These are phyloP conservation scores for Talaromyces proteolyticus DNA, from an alignment of 495 filamentous ascomycete genomes.

Conservation along the genomic window DNA sequence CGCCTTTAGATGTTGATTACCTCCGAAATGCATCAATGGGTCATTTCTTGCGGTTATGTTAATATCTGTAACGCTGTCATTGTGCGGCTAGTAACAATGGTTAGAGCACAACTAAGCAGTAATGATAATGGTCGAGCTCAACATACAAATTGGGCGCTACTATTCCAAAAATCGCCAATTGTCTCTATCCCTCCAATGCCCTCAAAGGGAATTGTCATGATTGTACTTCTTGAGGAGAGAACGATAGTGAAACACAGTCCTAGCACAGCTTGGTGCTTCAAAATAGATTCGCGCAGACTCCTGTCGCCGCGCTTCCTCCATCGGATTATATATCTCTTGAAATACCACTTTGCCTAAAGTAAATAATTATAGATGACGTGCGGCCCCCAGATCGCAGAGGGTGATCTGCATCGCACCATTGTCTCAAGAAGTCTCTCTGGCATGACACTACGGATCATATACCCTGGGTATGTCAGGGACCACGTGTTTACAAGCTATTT, in stretches of 20 bases:
- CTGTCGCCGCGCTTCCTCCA: background rate
- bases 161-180: background rate
- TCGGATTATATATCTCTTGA: background rate
- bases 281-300: background rate
- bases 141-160: background rate
- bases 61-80: background rate
- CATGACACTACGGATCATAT: background rate
- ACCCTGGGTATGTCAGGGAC: background rate
- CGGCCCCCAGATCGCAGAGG: background rate
- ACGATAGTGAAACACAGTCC: background rate
- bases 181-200: background rate
- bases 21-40: background rate
- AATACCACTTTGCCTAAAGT: background rate
- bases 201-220: constrained; percentile 1
- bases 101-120: too few relatives aligned
- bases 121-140: background rate
- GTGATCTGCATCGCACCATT: background rate
- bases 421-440: background rate
- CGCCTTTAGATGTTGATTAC: background rate
- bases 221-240: background rate
- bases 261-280: background rate
- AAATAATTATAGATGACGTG: too few relatives aligned
- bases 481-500: too few relatives aligned
- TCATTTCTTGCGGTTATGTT: background rate
- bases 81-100: too few relatives aligned